These are phyloP conservation scores for Dictyostelium firmibasis DNA, from an alignment of 78 protist species.

Conservation along the genomic window DNA sequence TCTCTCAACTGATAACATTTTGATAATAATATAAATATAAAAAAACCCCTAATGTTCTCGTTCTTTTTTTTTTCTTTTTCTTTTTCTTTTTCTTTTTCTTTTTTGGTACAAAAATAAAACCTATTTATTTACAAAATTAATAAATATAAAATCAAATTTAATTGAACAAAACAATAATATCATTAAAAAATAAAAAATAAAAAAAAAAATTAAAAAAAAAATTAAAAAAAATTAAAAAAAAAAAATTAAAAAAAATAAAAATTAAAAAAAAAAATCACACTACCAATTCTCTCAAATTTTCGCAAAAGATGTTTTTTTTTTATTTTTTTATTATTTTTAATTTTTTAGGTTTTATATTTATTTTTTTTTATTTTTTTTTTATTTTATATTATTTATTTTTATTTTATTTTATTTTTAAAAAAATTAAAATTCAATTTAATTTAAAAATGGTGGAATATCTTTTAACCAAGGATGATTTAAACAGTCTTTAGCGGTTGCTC, in stretches of 20 bases:
- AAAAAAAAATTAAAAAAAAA: no score
- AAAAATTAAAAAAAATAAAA: no score
- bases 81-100: no score
- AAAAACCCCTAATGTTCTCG: not conserved
- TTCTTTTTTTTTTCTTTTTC: not conserved
- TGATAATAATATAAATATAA: not conserved
- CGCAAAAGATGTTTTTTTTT: no score
- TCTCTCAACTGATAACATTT: constrained; percentile 72
- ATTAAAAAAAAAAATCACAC: no score
- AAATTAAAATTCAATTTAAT: not conserved
- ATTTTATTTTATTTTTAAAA: not conserved
- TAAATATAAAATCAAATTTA: not conserved
- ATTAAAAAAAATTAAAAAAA: no score
- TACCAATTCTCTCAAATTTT: no score
- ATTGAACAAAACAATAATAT: not conserved
- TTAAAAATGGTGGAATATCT: constrained; percentile 33
- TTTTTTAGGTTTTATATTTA: not conserved
- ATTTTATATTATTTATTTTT: not conserved
- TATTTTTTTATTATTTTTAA: no score
- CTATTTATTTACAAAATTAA: not conserved
- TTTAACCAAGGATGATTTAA: constrained; percentile 78
- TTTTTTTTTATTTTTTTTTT: not conserved
- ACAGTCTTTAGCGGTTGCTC: constrained; percentile 90
- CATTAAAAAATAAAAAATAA: no score
- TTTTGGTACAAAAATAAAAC: no score